These are phyloP conservation scores for Aspergillus tamarii DNA, from an alignment of 2,329 filamentous ascomycete species.

Conservation along the genomic window DNA sequence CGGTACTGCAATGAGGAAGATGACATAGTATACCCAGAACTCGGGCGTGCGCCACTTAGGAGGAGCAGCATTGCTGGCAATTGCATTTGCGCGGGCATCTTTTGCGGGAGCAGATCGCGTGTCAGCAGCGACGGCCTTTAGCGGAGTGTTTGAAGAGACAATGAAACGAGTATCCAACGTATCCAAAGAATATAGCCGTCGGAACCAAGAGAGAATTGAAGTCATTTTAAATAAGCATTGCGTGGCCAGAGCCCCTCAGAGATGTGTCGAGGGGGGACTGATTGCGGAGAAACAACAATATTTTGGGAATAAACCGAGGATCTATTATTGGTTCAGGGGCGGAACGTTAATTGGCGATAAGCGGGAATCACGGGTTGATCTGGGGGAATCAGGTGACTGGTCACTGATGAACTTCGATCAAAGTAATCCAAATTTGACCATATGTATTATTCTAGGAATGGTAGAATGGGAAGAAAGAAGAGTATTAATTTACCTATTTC, in stretches of 20 bases:
- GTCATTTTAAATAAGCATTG: constrained; percentile 48
- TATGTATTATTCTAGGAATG: no score
- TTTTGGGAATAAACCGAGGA: background rate
- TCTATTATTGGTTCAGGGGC: constrained; percentile 26
- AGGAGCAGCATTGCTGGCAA: constrained; percentile 55
- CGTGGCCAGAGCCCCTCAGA: constrained; percentile 18
- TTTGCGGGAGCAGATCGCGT: constrained; percentile 45
- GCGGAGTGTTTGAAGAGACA: constrained; percentile 69
- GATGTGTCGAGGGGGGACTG: constrained; percentile 16
- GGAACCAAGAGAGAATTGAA: constrained; percentile 50
- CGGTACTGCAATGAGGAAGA: constrained; percentile 69
- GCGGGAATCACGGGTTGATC: background rate
- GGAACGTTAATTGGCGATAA: constrained; percentile 8
- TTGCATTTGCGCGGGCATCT: constrained; percentile 42
- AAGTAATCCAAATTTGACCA: no score
- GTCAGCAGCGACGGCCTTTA: constrained; percentile 60
- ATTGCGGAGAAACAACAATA: constrained; percentile 11
- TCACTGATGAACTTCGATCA: background rate
- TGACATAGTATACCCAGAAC: constrained; percentile 77
- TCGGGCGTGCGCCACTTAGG: constrained; percentile 86
- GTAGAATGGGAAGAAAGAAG: no score
- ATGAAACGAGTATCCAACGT: constrained; percentile 75
- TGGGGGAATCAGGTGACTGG: background rate
- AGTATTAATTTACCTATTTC: no score
- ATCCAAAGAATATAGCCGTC: constrained; percentile 64